A percentile compares a stretch with the other conserved stretches of the same genome.
Evolutionary conservation across 1,284 basidiomycete species (phyloP).

Genomic region (Malassezia obtusa): DNA sequence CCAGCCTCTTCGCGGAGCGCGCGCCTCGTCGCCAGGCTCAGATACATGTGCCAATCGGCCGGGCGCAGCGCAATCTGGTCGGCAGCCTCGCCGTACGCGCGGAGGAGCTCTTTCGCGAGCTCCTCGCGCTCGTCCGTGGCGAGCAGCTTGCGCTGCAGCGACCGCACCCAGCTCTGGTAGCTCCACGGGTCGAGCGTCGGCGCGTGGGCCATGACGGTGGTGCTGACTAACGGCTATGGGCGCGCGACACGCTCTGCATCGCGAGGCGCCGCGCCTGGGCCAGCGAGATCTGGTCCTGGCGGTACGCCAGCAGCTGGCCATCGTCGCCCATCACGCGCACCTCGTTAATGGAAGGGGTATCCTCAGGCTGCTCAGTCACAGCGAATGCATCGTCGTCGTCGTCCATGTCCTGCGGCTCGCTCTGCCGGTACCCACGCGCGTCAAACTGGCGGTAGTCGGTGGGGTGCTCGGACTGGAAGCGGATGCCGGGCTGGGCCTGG

Average conservation of each 20-base stretch:
- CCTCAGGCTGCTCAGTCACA: slow-evolving; percentile 17
- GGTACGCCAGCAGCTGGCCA: slow-evolving; percentile 35
- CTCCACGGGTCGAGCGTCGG: slow-evolving; percentile 15
- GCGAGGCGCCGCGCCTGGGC: slow-evolving; percentile 29
- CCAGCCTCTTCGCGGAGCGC: not conserved
- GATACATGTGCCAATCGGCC: slow-evolving; percentile 16
- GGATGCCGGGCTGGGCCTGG: slow-evolving; percentile 31
- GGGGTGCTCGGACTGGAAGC: not conserved
- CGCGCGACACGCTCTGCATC: slow-evolving; percentile 3
- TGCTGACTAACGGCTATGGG: slow-evolving; percentile 7
- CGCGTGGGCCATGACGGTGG: slow-evolving; percentile 2
- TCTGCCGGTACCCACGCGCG: not conserved
- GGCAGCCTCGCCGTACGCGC: not conserved
- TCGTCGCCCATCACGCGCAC: slow-evolving; percentile 41
- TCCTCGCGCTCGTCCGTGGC: not conserved
- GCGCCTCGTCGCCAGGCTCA: not conserved
- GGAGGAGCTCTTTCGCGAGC: not conserved
- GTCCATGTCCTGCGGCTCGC: slow-evolving; percentile 20
- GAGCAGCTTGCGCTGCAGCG: slow-evolving; percentile 9
- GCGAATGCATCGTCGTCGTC: slow-evolving; percentile 25
- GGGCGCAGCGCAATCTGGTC: slow-evolving; percentile 8
- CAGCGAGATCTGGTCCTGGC: slow-evolving; percentile 41
- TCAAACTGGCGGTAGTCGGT: not conserved
- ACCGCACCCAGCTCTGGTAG: slow-evolving; percentile 6
- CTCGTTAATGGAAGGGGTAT: slow-evolving; percentile 20